Conservation (phyloP, 768 basidiomycete species). For the Zangia roseola region DNA sequence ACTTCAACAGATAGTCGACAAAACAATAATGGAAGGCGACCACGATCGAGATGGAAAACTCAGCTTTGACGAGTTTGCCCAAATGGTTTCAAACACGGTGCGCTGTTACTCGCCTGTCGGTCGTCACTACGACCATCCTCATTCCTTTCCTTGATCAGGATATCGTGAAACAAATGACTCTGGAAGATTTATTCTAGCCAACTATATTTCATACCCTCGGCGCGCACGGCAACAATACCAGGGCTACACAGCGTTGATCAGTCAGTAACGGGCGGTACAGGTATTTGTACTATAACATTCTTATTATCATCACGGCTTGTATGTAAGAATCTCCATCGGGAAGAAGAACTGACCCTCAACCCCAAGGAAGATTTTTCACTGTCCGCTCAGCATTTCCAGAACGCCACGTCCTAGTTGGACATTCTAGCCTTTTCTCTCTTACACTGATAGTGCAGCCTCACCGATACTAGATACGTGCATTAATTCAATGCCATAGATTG, state of each 20-base stretch:
- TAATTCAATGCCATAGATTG: not conserved
- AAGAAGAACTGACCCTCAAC: constrained; percentile 5
- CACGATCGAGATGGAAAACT: constrained; percentile 97
- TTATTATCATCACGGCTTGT: constrained; percentile 22
- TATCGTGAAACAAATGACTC: constrained; percentile 98
- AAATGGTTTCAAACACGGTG: constrained; percentile 96
- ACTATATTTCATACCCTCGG: constrained; percentile 20
- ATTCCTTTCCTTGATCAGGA: constrained; percentile 51
- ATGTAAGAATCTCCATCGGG: constrained; percentile 12
- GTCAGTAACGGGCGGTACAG: constrained; percentile 11
- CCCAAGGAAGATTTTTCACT: not conserved
- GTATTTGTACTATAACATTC: constrained; percentile 22
- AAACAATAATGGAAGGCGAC: constrained; percentile 99
- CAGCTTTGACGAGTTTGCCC: constrained; percentile 94
- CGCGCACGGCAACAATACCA: constrained; percentile 19
- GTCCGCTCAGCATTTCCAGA: not conserved
- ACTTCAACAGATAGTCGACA: constrained; percentile 98
- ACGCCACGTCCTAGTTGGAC: no score
- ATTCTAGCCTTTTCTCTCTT: no score
- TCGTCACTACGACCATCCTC: constrained; percentile 4
- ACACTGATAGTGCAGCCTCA: not conserved
- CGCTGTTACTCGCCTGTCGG: constrained; percentile 22
- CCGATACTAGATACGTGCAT: not conserved
- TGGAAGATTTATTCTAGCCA: constrained; percentile 83
- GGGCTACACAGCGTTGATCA: constrained; percentile 8